Base-by-base conservation (phyloP, 495 filamentous ascomycete genomes). In the Xylaria intraflava region DNA sequence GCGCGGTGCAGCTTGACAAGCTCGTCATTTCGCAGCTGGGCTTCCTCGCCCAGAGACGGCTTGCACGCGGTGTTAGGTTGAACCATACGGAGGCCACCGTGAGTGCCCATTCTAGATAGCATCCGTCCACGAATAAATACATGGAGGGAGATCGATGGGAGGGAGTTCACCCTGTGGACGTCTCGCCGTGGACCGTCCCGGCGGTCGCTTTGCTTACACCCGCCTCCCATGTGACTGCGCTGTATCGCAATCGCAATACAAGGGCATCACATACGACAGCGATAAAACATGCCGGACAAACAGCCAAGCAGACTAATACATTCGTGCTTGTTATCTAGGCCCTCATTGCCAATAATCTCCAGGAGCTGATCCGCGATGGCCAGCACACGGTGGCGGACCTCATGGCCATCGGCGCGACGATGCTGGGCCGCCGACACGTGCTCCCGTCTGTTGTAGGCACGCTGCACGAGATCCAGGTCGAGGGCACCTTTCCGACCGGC, bases 281-380 rank as follows among this genome's bases (percentile, higher is more conserved):
- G 7, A 35, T 35, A 1, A 38, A 11, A 17, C 27, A n/a, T 7
- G 11, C 6, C 5, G 23, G 42, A 27, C 36, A 49, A 22, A 39
- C 1, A 1, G 33, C 4, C 19, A 16, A 5, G 23, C n/a, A 14
- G 24, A 51, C 60, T 64, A 52, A 62, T 58, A 40, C 23, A 14
- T 17, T 30, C 44, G 7, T 0, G 26, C 12, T 23, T 19, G 11
- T 9, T 6, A 23, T n/a, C 24, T 52, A 95, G 87, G 92, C 91
- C 7, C 78, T 97, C 64, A 96, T 97, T 60, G 83, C 93, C 35
- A 87, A 80, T 62, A 88, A 88, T 66, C 78, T 98, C 49, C 93
- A 96, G 70, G 93, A 96, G 79, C 84, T 96, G 56, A 92, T 97
- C 69, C 93, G 93, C 66, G 93, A 98, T 92, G 93, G 94, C 67